Evolutionary conservation across 352 stramenopile genomes (phyloP).

Genomic region (Phytophthora colocasiae): DNA sequence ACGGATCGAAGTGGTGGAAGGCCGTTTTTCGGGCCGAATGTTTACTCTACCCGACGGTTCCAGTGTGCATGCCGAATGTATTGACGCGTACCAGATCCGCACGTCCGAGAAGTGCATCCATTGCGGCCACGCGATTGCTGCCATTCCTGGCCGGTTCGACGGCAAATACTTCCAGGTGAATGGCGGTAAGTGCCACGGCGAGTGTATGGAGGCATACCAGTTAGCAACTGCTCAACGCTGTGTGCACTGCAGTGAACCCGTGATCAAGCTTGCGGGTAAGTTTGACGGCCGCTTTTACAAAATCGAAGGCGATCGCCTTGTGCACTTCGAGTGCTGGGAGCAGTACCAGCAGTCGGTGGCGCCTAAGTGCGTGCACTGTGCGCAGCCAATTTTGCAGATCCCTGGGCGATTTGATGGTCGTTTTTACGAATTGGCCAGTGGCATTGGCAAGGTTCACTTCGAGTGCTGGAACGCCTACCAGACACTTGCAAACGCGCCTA

Average conservation of each 20-base stretch:
- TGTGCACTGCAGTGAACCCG: constrained; percentile 70
- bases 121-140: constrained; percentile 79
- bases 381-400: constrained; percentile 76
- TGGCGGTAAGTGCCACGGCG: constrained; percentile 78
- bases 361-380: constrained; percentile 84
- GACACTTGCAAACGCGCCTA: constrained; percentile 37
- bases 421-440: constrained; percentile 85
- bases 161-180: constrained; percentile 84
- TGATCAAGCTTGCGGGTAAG: constrained; percentile 70
- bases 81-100: constrained; percentile 87
- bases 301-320: constrained; percentile 67
- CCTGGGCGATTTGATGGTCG: constrained; percentile 77
- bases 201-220: constrained; percentile 86
- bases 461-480: constrained; percentile 89
- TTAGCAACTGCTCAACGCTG: constrained; percentile 77
- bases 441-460: constrained; percentile 84
- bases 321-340: constrained; percentile 91
- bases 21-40: constrained; percentile 80
- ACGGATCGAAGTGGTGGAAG: constrained; percentile 79
- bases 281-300: constrained; percentile 91
- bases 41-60: constrained; percentile 82
- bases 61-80: constrained; percentile 83
- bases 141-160: constrained; percentile 78
- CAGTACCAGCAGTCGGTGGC: constrained; percentile 74
- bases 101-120: constrained; percentile 83